These are phyloP conservation scores for Knufia fluminis DNA, from an alignment of 2,329 filamentous ascomycete genomes.

Conservation along the genomic window DNA sequence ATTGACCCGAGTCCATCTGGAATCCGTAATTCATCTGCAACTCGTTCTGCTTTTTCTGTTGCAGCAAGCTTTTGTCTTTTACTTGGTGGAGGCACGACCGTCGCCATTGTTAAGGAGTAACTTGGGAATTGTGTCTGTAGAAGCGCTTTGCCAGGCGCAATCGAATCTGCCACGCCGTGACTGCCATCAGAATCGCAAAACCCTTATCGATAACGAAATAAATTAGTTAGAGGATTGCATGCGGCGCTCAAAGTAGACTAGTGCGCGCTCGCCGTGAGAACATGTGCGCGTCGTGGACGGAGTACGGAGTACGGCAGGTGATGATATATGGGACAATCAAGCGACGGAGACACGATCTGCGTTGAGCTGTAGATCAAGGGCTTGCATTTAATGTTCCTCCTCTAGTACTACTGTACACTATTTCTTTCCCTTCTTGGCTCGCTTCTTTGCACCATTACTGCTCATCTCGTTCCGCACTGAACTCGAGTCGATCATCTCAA, in stretches of 20 bases:
- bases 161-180: not conserved
- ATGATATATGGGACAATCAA: too few relatives aligned
- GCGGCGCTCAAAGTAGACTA: not conserved
- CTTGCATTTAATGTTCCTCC: not conserved
- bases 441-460: constrained; percentile 16
- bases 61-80: constrained; percentile 76
- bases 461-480: constrained; percentile 19
- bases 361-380: too few relatives aligned
- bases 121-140: too few relatives aligned
- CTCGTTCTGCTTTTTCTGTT: constrained; percentile 59
- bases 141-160: too few relatives aligned
- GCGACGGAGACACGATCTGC: too few relatives aligned
- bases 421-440: constrained; percentile 22
- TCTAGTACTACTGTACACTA: constrained; percentile 1
- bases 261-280: not conserved
- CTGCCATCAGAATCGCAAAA: not conserved
- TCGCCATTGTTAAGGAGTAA: constrained; percentile 55
- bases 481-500: constrained; percentile 22
- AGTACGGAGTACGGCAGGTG: too few relatives aligned
- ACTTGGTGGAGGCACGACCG: constrained; percentile 69
- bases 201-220: constrained; percentile 9
- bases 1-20: constrained; percentile 65
- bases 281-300: too few relatives aligned
- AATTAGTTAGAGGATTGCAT: too few relatives aligned
- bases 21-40: constrained; percentile 63